These are phyloP conservation scores for Zygnema circumcarinatum DNA, from an alignment of 139 green algal species.

Conservation along the genomic window DNA sequence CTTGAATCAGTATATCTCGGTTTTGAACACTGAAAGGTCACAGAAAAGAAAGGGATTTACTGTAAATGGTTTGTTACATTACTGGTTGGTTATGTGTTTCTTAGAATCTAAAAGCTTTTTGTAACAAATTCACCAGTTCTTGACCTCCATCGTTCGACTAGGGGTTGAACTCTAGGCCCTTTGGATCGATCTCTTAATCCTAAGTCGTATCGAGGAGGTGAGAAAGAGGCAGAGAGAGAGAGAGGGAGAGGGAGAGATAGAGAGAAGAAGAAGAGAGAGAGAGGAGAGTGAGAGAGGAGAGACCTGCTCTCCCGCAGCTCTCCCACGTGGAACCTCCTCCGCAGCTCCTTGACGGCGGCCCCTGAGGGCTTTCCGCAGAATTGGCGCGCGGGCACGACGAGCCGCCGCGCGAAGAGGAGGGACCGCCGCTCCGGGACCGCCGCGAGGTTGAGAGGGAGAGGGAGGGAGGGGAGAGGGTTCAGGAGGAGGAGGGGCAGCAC, in stretches of 20 bases:
- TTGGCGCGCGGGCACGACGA: conserved; percentile 3
- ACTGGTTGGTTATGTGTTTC: not conserved
- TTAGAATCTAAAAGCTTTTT: not conserved
- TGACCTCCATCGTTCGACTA: too few relatives aligned
- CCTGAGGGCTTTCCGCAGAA: conserved; percentile 22
- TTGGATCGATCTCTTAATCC: too few relatives aligned
- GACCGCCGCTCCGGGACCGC: not conserved
- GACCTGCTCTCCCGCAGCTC: not conserved
- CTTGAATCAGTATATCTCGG: too few relatives aligned
- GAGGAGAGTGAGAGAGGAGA: conserved; percentile 15
- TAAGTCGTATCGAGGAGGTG: too few relatives aligned
- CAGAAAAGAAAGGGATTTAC: not conserved
- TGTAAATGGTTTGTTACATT: not conserved
- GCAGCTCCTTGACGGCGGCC: not conserved
- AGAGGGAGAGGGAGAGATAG: conserved; percentile 7
- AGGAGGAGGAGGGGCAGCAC: not conserved
- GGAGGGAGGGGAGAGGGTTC: not conserved
- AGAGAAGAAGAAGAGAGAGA: conserved; percentile 10
- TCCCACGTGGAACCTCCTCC: not conserved
- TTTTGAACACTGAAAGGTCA: too few relatives aligned
- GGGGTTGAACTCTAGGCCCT: too few relatives aligned
- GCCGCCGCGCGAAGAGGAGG: conserved; percentile 3
- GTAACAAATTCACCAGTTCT: not conserved
- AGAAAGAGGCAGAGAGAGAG: not conserved
- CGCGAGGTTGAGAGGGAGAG: not conserved